phyloP scores from a whole-genome alignment of 169 alveolate species.

The Theileria annulata region DNA sequence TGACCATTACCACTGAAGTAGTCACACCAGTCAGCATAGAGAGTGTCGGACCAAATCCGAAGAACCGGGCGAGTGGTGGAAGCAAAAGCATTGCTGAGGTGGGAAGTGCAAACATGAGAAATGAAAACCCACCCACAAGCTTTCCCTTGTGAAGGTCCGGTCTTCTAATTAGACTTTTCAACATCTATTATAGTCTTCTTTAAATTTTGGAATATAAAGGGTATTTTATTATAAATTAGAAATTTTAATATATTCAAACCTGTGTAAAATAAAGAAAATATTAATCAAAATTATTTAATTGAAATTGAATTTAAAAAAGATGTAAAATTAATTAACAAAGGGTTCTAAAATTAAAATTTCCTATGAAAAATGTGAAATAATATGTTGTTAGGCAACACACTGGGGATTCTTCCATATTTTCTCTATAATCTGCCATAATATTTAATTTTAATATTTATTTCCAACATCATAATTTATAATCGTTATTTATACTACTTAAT shows the following conservation, averaged over 20 bases:
- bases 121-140: slow-evolving; percentile 49
- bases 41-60: slow-evolving; percentile 22
- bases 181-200: background rate
- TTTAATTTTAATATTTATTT: too few relatives aligned
- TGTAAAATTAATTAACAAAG: background rate
- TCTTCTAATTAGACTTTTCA: slow-evolving; percentile 12
- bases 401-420: background rate
- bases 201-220: background rate
- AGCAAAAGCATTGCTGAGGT: slow-evolving; percentile 31
- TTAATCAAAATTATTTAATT: background rate
- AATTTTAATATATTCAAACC: background rate
- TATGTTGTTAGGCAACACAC: background rate
- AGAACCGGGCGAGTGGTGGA: slow-evolving; percentile 26
- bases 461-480: background rate
- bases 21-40: slow-evolving; percentile 36
- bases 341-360: background rate
- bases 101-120: slow-evolving; percentile 54
- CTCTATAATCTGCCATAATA: background rate
- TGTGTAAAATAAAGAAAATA: background rate
- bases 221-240: background rate
- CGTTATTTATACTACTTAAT: background rate
- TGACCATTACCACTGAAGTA: slow-evolving; percentile 36
- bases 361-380: background rate
- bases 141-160: slow-evolving; percentile 39
- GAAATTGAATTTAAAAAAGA: too few relatives aligned